Percentiles rank a stretch among this genome's conserved stretches.
Evolutionary conservation across 805 yeast species (phyloP).

Genomic region (Saccharomycopsis javanensis): DNA sequence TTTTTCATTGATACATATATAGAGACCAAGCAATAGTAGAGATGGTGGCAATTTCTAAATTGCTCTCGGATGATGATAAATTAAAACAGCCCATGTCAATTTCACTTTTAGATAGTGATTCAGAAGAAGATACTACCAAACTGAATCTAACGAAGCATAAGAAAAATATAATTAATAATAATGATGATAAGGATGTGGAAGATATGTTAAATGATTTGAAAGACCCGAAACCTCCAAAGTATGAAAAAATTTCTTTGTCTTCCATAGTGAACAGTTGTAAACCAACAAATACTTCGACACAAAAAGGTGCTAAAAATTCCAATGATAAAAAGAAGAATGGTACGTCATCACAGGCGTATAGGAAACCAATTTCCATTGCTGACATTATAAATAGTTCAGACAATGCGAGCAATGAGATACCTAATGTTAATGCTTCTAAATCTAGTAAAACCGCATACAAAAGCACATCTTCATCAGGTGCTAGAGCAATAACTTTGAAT

Average conservation of each 20-base stretch:
- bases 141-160: not conserved
- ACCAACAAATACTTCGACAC: not conserved
- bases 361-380: constrained; percentile 13
- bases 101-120: not conserved
- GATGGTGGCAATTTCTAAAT: not conserved
- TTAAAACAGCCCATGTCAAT: not conserved
- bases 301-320: not conserved
- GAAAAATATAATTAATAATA: not conserved
- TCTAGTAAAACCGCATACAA: not conserved
- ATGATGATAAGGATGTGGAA: not conserved
- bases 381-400: constrained; percentile 3
- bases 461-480: not conserved
- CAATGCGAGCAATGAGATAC: not conserved
- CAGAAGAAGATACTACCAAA: not conserved
- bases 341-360: not conserved
- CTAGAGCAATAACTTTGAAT: not conserved
- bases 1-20: too few species aligned
- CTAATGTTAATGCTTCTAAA: not conserved
- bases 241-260: not conserved
- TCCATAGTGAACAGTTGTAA: not conserved
- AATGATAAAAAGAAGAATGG: not conserved
- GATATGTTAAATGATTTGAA: not conserved
- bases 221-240: not conserved
- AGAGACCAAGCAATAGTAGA: not conserved
- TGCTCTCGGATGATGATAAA: not conserved